These are phyloP conservation scores for Leishmania mexicana DNA, from an alignment of 208 protist species.

Conservation along the genomic window DNA sequence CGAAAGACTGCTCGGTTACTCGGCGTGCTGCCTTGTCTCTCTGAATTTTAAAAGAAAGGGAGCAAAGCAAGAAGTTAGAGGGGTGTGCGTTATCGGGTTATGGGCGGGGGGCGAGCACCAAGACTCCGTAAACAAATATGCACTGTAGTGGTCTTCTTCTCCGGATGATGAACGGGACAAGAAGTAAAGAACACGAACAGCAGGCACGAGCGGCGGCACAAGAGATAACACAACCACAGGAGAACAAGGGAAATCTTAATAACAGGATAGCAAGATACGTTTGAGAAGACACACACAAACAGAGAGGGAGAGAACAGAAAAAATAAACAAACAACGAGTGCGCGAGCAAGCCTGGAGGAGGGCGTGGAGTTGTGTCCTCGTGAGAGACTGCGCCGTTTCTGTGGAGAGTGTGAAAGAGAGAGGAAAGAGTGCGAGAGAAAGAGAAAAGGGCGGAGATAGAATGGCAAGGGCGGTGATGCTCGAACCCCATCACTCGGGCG, in stretches of 20 bases:
- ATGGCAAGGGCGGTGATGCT: neutral
- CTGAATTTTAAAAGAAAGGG: no score
- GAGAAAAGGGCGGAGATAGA: neutral
- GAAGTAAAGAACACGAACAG: no score
- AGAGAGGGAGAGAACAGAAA: no score
- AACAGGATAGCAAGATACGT: neutral
- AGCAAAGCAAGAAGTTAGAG: neutral
- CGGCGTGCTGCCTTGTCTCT: neutral
- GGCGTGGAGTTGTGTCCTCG: neutral
- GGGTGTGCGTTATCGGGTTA: neutral
- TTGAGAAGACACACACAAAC: neutral
- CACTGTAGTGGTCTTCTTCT: no score
- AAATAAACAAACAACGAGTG: neutral
- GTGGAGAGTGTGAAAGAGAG: neutral
- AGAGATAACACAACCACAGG: no score
- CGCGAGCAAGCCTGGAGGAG: neutral
- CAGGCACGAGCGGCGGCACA: no score
- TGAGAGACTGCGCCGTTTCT: neutral
- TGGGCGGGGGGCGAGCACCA: no score
- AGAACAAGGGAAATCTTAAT: no score
- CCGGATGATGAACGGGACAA: accelerated
- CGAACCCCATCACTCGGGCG: neutral
- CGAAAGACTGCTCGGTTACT: neutral
- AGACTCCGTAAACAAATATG: no score
- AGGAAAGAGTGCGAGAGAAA: neutral